phyloP scores from a whole-genome alignment of 2,329 filamentous ascomycete genomes.

The Phyllosticta paracitricarpa region DNA sequence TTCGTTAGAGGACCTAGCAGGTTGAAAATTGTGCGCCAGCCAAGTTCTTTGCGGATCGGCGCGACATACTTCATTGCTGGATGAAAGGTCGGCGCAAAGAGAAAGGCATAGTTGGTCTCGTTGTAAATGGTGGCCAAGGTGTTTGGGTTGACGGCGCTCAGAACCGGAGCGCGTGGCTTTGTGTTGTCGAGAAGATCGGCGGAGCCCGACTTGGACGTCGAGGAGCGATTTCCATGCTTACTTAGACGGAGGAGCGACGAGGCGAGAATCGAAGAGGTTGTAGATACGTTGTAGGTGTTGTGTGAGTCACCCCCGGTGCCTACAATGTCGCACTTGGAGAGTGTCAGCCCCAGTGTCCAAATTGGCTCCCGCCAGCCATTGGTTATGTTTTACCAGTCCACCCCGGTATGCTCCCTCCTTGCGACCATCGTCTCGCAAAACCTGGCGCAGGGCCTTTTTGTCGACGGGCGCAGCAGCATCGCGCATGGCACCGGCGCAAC shows the following conservation, averaged over 20 bases:
- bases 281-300: conserved; percentile 97
- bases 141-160: conserved; percentile 61
- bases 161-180: conserved; percentile 59
- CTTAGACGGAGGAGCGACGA: conserved; percentile 76
- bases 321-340: conserved; percentile 71
- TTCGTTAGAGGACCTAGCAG: conserved; percentile 87
- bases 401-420: conserved; percentile 68
- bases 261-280: conserved; percentile 84
- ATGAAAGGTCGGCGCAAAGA: conserved; percentile 94
- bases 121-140: conserved; percentile 66
- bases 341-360: background rate
- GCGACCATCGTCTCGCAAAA: conserved; percentile 51
- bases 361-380: conserved; percentile 9
- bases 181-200: conserved; percentile 81
- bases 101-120: conserved; percentile 81
- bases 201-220: conserved; percentile 89
- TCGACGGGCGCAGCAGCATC: conserved; percentile 67
- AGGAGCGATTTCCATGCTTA: conserved; percentile 94
- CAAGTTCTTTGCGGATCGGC: conserved; percentile 74
- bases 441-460: conserved; percentile 46
- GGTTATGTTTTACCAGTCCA: conserved; percentile 56
- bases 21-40: conserved; percentile 96
- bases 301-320: conserved; percentile 94
- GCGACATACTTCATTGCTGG: conserved; percentile 87
- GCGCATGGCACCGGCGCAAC: conserved; percentile 77